These are phyloP conservation scores for Tetracladium maxilliforme DNA, from an alignment of 2,329 filamentous ascomycete species.

Conservation along the genomic window DNA sequence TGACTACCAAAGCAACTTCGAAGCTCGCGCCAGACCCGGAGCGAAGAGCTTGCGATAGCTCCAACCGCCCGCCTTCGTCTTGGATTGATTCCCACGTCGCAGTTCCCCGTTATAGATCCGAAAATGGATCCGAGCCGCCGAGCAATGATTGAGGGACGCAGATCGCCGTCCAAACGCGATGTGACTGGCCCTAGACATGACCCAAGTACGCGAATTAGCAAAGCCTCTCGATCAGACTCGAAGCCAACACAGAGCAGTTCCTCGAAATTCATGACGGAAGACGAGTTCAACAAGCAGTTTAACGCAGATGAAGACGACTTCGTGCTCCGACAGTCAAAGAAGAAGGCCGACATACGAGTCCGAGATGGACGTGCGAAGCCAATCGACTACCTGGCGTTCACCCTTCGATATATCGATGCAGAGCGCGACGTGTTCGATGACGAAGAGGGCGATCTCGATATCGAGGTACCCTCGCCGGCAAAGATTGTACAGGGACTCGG, in stretches of 20 bases:
- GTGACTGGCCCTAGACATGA: constrained; percentile 41
- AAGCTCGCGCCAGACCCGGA: no score
- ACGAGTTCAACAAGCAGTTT: constrained; percentile 68
- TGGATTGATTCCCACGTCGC: no score
- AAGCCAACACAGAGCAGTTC: constrained; percentile 13
- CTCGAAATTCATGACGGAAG: constrained; percentile 25
- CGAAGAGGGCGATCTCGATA: constrained; percentile 51
- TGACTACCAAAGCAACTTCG: no score
- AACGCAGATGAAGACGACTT: constrained; percentile 93
- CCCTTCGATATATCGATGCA: constrained; percentile 73
- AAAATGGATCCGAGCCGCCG: constrained; percentile 38
- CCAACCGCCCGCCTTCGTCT: no score
- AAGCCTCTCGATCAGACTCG: constrained; percentile 19
- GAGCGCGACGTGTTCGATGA: constrained; percentile 80
- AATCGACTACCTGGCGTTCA: constrained; percentile 89
- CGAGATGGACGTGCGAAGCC: constrained; percentile 81
- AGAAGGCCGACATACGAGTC: constrained; percentile 90
- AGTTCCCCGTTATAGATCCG: no score
- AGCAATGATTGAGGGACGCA: constrained; percentile 35
- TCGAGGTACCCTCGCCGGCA: constrained; percentile 68
- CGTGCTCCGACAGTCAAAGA: constrained; percentile 92
- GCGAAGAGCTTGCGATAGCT: no score
- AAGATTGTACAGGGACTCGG: constrained; percentile 64
- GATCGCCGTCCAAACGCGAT: constrained; percentile 30
- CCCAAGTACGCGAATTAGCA: constrained; percentile 38